Percentiles rank a stretch among this genome's conserved stretches.
These are phyloP conservation scores for Trichoderma gracile DNA, from an alignment of 2,329 filamentous ascomycete genomes.

Conservation along the genomic window DNA sequence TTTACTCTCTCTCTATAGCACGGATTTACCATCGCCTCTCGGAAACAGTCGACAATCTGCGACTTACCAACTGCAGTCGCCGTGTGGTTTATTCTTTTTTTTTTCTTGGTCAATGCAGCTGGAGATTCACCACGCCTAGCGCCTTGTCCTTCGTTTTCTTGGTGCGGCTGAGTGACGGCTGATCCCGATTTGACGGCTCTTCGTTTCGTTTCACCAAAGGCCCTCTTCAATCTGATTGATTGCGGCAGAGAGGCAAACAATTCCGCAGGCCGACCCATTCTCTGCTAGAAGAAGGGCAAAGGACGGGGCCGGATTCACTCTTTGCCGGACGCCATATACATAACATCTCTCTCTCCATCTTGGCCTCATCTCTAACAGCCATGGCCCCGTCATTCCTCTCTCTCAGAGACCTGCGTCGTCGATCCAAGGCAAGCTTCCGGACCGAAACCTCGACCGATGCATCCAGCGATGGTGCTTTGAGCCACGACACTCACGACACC, in stretches of 20 bases:
- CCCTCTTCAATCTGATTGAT: not conserved
- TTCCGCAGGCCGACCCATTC: not conserved
- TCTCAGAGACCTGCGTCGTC: constrained; percentile 70
- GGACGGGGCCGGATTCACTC: not conserved
- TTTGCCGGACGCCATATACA: not conserved
- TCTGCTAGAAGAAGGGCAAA: not conserved
- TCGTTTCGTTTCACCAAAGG: constrained; percentile 12
- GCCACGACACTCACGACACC: constrained; percentile 60
- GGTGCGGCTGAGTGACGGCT: constrained; percentile 5
- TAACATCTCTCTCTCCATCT: not conserved
- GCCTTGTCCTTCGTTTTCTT: constrained; percentile 2
- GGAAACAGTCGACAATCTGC: not conserved
- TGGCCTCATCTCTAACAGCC: constrained; percentile 26
- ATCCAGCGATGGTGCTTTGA: constrained; percentile 59
- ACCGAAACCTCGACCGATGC: constrained; percentile 63
- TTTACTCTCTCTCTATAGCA: constrained; percentile 13
- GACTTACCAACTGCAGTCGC: constrained; percentile 12
- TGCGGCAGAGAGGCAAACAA: constrained; percentile 6
- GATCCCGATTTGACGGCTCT: constrained; percentile 1
- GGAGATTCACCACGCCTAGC: not conserved
- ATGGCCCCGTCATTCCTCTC: constrained; percentile 68
- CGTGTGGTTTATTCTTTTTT: not conserved
- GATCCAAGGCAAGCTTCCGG: constrained; percentile 73
- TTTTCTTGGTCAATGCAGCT: constrained; percentile 7
- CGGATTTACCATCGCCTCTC: constrained; percentile 2